Base-by-base conservation (phyloP, 148 eudicot genomes). In the Dianthus caryophyllus region DNA sequence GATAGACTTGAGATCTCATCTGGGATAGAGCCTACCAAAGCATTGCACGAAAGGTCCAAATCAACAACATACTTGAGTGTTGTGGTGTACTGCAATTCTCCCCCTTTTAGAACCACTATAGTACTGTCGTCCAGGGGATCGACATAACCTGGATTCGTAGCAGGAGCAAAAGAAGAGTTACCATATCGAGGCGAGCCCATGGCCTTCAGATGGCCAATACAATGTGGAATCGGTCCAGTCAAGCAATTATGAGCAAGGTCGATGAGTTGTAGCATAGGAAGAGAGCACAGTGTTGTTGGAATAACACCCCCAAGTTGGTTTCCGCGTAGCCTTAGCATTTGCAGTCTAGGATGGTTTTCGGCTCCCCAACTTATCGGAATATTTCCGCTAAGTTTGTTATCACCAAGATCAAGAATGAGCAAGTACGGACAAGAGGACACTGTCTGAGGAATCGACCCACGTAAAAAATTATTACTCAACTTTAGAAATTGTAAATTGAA, bases 41-140 rank as follows among this genome's bases (percentile, higher is more conserved):
- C 48, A 27, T 87, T 87, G 51, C 76, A 49, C 0, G 86, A 87
- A 33, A 87, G 84, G 44, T 82, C 88, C 17, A 78, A 66, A 61
- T 73, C 61, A 4, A 53, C 48, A 1, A 79, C 49, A 9, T 22
- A n/a, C 56, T 20, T 51, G 22, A 73, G 54, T 0, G 30, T 72
- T 1, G 26, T 41, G 30, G 77, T 76, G 67, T 58, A 79, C 13
- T 44, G 22, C 5, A 38, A 66, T 22, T 43, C 61, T 8, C 14
- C 51, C 46, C 79, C 74, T 68, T 76, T 76, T 13, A 72, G 22
- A 22, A 65, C 65, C 29, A 55, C 70, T 2, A 2, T 41, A 2
- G 49, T 38, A 5, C n/a, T 49, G 4, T 36, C 31, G 24, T 16
- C 68, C 9, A 20, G 29, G 39, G 66, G 65, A 12, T 33, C 38